Conservation (phyloP, 2,329 filamentous ascomycete species). For the Elsinoe fawcettii region DNA sequence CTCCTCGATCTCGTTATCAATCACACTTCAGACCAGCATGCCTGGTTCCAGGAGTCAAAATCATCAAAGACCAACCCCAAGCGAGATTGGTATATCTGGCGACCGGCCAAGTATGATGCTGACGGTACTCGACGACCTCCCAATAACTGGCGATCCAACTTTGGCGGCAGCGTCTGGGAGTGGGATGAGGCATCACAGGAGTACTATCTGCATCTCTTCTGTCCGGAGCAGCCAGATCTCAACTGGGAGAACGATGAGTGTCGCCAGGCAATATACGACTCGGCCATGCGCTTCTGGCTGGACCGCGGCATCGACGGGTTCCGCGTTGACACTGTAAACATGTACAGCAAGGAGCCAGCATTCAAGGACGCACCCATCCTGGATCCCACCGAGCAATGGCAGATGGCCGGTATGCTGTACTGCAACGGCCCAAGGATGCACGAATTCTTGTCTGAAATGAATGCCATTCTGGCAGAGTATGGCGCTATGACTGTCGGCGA, state of each 20-base stretch:
- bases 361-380: slow-evolving; percentile 23
- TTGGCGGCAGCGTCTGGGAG: slow-evolving; percentile 54
- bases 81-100: slow-evolving; percentile 52
- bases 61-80: slow-evolving; percentile 44
- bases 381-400: slow-evolving; percentile 17
- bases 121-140: slow-evolving; percentile 59
- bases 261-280: slow-evolving; percentile 60
- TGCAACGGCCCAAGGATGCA: slow-evolving; percentile 36
- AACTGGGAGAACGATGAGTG: slow-evolving; percentile 74
- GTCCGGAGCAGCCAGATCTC: slow-evolving; percentile 68
- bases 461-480: slow-evolving; percentile 39
- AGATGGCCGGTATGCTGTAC: slow-evolving; percentile 19
- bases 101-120: slow-evolving; percentile 33
- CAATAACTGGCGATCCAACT: slow-evolving; percentile 64
- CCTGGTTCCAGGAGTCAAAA: slow-evolving; percentile 51
- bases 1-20: slow-evolving; percentile 73
- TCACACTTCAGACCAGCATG: slow-evolving; percentile 60
- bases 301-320: slow-evolving; percentile 53
- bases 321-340: slow-evolving; percentile 28
- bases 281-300: slow-evolving; percentile 59
- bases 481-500: slow-evolving; percentile 48
- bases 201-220: slow-evolving; percentile 72
- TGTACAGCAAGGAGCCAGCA: slow-evolving; percentile 23
- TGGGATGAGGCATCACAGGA: slow-evolving; percentile 65
- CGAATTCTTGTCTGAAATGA: slow-evolving; percentile 42